Percentiles rank a stretch among this genome's conserved stretches.
These are phyloP conservation scores for Salicornia ramosissima DNA, from an alignment of 148 eudicot genomes.

Conservation along the genomic window DNA sequence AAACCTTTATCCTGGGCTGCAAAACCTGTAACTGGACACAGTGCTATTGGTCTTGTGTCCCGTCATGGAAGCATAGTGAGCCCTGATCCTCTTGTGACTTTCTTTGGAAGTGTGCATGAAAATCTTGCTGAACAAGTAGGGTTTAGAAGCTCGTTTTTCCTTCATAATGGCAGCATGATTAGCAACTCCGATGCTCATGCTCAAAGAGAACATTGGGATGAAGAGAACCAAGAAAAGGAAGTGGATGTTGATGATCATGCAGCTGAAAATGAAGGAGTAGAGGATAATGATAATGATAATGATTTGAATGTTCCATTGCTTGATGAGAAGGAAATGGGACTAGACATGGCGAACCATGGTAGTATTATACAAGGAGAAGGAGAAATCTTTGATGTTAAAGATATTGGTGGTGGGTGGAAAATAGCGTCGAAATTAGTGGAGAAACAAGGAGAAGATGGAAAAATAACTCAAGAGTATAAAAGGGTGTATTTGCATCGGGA, in stretches of 20 bases:
- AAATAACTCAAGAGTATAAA: constrained; percentile 43
- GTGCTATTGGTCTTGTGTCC: constrained; percentile 46
- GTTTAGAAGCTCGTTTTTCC: constrained; percentile 55
- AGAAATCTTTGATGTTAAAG: constrained; percentile 39
- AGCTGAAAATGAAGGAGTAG: constrained; percentile 34
- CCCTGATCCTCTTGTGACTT: constrained; percentile 77
- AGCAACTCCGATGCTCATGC: constrained; percentile 40
- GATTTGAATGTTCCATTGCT: constrained; percentile 61
- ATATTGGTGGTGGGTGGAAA: constrained; percentile 83
- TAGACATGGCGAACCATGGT: constrained; percentile 55
- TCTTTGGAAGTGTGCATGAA: constrained; percentile 81
- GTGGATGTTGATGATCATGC: constrained; percentile 30
- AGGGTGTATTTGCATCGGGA: constrained; percentile 56
- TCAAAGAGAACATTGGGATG: constrained; percentile 68
- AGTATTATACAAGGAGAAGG: constrained; percentile 49
- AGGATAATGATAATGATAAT: constrained; percentile 58
- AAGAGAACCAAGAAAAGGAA: constrained; percentile 51
- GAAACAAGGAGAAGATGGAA: constrained; percentile 54
- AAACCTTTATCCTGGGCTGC: constrained; percentile 74
- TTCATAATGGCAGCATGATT: constrained; percentile 72
- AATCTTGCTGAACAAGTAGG: constrained; percentile 62
- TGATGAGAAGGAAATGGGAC: constrained; percentile 48
- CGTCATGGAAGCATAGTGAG: constrained; percentile 65
- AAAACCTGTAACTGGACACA: constrained; percentile 64
- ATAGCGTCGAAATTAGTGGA: constrained; percentile 53